These are phyloP conservation scores for Thinopyrum obtusiflorum DNA, from an alignment of 202 grass and related monocot species.

Conservation along the genomic window DNA sequence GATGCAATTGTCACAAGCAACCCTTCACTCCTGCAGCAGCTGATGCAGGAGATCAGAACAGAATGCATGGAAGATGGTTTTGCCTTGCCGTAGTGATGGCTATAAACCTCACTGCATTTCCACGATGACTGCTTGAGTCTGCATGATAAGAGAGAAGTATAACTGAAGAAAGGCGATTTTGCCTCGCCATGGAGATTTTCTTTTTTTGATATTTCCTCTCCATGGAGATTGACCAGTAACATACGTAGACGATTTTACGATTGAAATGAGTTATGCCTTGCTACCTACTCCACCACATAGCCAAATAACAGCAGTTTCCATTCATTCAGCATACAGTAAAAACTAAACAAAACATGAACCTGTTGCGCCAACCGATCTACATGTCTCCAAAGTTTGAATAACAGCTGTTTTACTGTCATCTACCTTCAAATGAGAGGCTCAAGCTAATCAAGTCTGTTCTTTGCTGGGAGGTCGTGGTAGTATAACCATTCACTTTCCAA, in stretches of 20 bases:
- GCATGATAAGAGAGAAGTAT: neutral
- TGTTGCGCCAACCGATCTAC: neutral
- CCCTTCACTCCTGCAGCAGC: conserved; percentile 57
- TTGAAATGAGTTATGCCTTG: neutral
- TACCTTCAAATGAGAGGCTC: neutral
- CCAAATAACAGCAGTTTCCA: neutral
- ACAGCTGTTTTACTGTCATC: neutral
- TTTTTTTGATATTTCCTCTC: no score
- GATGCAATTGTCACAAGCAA: conserved; percentile 88
- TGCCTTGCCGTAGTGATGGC: conserved; percentile 48
- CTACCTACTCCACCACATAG: neutral
- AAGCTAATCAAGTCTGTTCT: neutral
- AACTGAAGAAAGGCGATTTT: neutral
- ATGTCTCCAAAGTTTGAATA: neutral
- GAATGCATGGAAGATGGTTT: conserved; percentile 76
- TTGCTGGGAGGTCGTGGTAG: neutral
- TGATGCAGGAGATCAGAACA: conserved; percentile 66
- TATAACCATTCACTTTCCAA: neutral
- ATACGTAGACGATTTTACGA: neutral
- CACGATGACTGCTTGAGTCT: neutral
- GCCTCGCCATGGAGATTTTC: neutral
- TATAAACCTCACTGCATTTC: neutral
- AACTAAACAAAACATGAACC: no score
- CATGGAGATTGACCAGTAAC: neutral
- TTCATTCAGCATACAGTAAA: neutral